Conservation (phyloP, 345 rosid species). For the Gossypioides kirkii region DNA sequence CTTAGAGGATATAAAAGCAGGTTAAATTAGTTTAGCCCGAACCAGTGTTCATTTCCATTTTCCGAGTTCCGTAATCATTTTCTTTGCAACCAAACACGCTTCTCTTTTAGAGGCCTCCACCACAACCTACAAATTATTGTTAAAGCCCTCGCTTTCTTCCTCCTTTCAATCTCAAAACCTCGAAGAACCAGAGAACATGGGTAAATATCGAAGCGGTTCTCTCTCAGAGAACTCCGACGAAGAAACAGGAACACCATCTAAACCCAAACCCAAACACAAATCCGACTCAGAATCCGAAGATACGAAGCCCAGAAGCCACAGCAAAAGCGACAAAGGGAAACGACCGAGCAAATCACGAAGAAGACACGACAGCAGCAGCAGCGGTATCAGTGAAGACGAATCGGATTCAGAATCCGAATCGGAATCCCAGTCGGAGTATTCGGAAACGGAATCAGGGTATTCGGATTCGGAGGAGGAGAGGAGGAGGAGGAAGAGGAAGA, state of each 20-base stretch:
- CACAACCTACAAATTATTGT: neutral
- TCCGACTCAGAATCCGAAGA: neutral
- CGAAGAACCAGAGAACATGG: slow-evolving; percentile 3
- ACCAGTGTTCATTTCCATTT: neutral
- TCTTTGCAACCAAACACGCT: neutral
- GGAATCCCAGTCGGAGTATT: neutral
- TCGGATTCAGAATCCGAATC: slow-evolving; percentile 12
- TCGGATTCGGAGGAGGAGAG: slow-evolving; percentile 4
- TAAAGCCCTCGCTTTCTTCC: neutral
- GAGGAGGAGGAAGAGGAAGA: slow-evolving; percentile 22
- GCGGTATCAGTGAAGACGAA: neutral
- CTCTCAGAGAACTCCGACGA: neutral
- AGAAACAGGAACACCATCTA: slow-evolving; percentile 8
- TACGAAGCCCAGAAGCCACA: neutral
- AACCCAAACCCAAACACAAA: neutral
- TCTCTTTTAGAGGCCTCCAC: neutral
- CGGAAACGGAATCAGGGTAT: slow-evolving; percentile 1
- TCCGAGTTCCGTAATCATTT: neutral
- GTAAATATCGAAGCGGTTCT: slow-evolving; percentile 9
- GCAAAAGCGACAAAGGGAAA: slow-evolving; percentile 15
- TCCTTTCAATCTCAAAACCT: neutral
- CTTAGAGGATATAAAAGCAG: neutral
- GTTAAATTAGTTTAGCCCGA: slow-evolving; percentile 5
- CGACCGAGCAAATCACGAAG: slow-evolving; percentile 5
- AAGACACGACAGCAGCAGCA: slow-evolving; percentile 6